phyloP scores from a whole-genome alignment of 2,329 filamentous ascomycete genomes.

The Nakataea oryzae region DNA sequence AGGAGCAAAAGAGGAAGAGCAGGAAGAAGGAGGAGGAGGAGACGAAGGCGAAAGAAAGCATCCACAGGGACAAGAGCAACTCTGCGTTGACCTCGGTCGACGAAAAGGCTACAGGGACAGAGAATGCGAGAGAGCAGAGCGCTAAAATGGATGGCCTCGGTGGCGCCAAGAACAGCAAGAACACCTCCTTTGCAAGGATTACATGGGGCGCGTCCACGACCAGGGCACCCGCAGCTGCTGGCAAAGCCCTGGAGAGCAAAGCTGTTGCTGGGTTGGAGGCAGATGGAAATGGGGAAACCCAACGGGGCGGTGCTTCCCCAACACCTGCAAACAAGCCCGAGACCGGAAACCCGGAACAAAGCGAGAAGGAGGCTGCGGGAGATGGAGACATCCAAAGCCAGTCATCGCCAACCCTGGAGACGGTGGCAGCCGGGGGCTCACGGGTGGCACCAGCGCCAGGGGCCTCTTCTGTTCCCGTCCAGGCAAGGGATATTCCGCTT shows the following conservation, averaged over 20 bases:
- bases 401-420: too few relatives aligned
- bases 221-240: too few relatives aligned
- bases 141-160: background rate
- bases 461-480: background rate
- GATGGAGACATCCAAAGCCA: too few relatives aligned
- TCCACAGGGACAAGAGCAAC: conserved; percentile 21
- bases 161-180: too few relatives aligned
- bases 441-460: background rate
- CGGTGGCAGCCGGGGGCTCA: too few relatives aligned
- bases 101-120: background rate
- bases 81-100: conserved; percentile 14
- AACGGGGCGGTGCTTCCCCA: background rate
- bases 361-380: too few relatives aligned
- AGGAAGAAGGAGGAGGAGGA: conserved; percentile 5
- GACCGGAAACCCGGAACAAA: too few relatives aligned
- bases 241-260: background rate
- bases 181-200: too few relatives aligned
- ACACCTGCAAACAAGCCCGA: too few relatives aligned
- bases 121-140: background rate
- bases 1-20: conserved; percentile 17
- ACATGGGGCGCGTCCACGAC: too few relatives aligned
- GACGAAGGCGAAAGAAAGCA: conserved; percentile 11
- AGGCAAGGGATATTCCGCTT: background rate
- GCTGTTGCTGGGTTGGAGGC: background rate
- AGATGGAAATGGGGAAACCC: background rate